Evolutionary conservation across 1,284 basidiomycete genomes (phyloP), one percentile per base, ranked within the genome.

Genomic region (Laetiporus sulphureus): DNA sequence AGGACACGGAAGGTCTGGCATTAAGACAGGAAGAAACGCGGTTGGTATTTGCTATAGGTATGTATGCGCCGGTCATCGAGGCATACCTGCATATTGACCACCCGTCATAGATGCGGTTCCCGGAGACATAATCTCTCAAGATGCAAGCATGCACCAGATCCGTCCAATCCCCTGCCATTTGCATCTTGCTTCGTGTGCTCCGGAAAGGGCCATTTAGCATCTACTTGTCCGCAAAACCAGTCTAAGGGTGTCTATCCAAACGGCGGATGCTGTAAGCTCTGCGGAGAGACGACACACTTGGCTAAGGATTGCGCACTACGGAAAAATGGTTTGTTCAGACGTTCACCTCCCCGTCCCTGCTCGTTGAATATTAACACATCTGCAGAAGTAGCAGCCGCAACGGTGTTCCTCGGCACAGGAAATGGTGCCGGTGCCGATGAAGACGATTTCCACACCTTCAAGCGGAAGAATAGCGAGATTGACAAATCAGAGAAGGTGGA

Each of bases 141-240:
- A 31, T 97, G 93, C 61, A 81, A 72, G 45, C 79, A 80, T 51
- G 71, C 76, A 1, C 66, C 71, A 8, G 74, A 90, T 58, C 68
- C 73, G n/a, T 56, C 59, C 12, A 72, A 87, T 50, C 84, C 86
- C 2, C 72, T 93, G 3, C 93, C 93, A 0, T 92, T 79, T 56
- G 93, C 93, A 0, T 90, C 84, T 1, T 97, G 93, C 64, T 97
- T 92, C 58, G 85, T 97, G 24, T 97, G 93, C 58, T 78, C 77
- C 2, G 72, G 71, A 4, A 78, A 75, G 51, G 91, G 91, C 0
- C 91, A 95, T 57, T 71, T 95, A 1, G 86, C 88, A 0, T 81
- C 83, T 0, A 67, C 75, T 15, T 97, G 93, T 62, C 85, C 89
- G 0, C 65, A 85, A 54, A 96, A 96, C 56, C 73, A 75, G 44